Base-by-base conservation (phyloP, 345 rosid genomes). In the Brassica nigra region DNA sequence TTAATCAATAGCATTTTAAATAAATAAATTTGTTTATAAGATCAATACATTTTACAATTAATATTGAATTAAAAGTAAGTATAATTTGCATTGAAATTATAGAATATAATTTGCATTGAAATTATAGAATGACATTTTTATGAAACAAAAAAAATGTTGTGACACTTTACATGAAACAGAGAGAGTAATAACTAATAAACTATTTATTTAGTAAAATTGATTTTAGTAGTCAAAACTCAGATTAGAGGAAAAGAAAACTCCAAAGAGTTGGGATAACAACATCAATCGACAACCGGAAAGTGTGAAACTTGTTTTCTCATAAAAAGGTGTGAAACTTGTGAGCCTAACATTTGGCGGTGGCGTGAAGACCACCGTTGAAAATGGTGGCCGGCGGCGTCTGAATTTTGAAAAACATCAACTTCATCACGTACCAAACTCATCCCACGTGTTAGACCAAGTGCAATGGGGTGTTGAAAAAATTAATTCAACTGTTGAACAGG, bases 361-460 rank as follows among this genome's bases (percentile, higher is more conserved):
- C 52, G 52, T 79, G 62, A 74, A 37, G 78, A 20, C 71, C 49
- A 63, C 78, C 75, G 78, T 80, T 74, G 81, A 81, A 82, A 75
- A 73, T 2, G 54, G 37, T 84, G 87, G 84, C 89, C 87, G 87
- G 89, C 87, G 73, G 81, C 78, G 71, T 71, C 62, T 62, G 63
- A 70, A 15, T 15, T 58, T 27, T 34, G 16, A 12, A 30, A 78
- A 68, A 80, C 59, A 71, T 54, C 33, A 73, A 44, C 11, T 44
- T 78, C 82, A 42, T 66, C 31, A 78, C 57, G 8, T 73, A 82
- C 86, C 87, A 42, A 80, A 74, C 37, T 4, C 31, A 1, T 36
- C 30, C 87, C 87, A 85, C 88, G 84, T 81, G 87, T 83, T 80
- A 65, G 65, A 55, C n/a, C n/a, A 20, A 20, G 23, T 20, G 23